phyloP scores from a whole-genome alignment of 2,329 filamentous ascomycete genomes.

The Aspergillus brunneoviolaceus region DNA sequence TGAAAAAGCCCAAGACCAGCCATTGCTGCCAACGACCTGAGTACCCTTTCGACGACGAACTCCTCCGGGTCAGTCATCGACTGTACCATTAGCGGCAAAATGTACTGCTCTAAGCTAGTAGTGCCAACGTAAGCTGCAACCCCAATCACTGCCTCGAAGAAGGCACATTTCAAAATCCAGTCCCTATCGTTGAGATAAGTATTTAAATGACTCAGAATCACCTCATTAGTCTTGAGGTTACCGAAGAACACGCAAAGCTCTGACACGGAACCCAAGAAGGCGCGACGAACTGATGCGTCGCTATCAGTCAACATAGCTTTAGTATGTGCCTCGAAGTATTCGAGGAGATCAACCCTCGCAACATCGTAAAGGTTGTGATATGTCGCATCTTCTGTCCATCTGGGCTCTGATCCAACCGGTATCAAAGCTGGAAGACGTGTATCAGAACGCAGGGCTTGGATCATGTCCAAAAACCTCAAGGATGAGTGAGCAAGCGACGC shows the following conservation, averaged over 20 bases:
- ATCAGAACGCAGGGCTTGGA: slow-evolving; percentile 81
- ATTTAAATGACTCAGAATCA: slow-evolving; percentile 93
- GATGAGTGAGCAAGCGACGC: slow-evolving; percentile 86
- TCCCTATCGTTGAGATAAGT: slow-evolving; percentile 96
- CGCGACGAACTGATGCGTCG: slow-evolving; percentile 80
- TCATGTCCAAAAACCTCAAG: slow-evolving; percentile 82
- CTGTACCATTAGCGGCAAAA: slow-evolving; percentile 92
- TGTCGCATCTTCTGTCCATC: slow-evolving; percentile 64
- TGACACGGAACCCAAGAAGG: slow-evolving; percentile 87
- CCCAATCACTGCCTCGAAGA: slow-evolving; percentile 92
- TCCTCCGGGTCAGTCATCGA: slow-evolving; percentile 91
- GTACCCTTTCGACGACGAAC: slow-evolving; percentile 85
- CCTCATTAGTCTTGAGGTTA: slow-evolving; percentile 86
- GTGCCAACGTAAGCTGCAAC: slow-evolving; percentile 89
- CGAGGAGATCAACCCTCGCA: slow-evolving; percentile 77
- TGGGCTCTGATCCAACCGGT: slow-evolving; percentile 71
- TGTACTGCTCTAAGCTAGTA: slow-evolving; percentile 88
- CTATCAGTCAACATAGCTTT: slow-evolving; percentile 85
- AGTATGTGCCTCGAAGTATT: slow-evolving; percentile 82
- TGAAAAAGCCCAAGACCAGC: slow-evolving; percentile 86
- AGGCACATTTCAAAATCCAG: slow-evolving; percentile 94
- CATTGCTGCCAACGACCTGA: slow-evolving; percentile 85
- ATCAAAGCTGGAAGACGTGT: slow-evolving; percentile 75
- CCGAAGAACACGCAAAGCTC: slow-evolving; percentile 95
- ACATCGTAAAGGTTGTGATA: slow-evolving; percentile 86